phyloP scores from a whole-genome alignment of 1,284 basidiomycete genomes.

The Marasmius sp. region DNA sequence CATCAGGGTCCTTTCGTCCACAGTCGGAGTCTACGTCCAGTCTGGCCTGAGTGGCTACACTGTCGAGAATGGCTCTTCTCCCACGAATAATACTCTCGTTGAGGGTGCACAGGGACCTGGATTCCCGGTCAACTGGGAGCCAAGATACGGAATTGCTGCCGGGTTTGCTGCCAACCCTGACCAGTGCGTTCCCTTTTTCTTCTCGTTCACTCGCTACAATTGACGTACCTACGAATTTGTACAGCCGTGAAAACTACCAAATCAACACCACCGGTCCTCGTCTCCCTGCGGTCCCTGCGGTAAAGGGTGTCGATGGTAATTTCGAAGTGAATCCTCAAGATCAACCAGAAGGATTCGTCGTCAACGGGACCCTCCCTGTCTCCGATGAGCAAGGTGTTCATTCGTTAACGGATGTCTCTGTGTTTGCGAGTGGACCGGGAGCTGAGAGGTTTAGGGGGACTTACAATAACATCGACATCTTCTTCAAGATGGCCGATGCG shows the following conservation, averaged over 20 bases:
- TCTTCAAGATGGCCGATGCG: conserved; percentile 44
- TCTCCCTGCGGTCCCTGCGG: conserved; percentile 34
- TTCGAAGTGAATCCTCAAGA: conserved; percentile 34
- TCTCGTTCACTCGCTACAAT: neutral
- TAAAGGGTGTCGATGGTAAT: conserved; percentile 18
- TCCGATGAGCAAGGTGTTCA: conserved; percentile 37
- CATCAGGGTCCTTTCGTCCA: neutral
- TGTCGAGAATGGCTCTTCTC: conserved; percentile 31
- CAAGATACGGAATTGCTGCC: conserved; percentile 39
- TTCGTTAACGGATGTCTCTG: conserved; percentile 40
- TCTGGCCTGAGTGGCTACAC: conserved; percentile 42
- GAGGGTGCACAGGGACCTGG: conserved; percentile 38
- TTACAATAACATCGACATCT: conserved; percentile 45
- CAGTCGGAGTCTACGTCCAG: conserved; percentile 35
- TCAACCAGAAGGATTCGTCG: conserved; percentile 27
- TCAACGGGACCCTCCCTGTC: conserved; percentile 32
- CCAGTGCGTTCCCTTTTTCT: conserved; percentile 25
- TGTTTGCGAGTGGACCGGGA: conserved; percentile 42
- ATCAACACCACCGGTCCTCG: conserved; percentile 35
- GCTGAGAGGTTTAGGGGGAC: conserved; percentile 36
- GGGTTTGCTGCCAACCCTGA: conserved; percentile 41
- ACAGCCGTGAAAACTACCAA: conserved; percentile 34
- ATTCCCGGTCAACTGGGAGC: conserved; percentile 44
- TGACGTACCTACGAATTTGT: neutral
- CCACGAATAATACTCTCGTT: conserved; percentile 36